These are phyloP conservation scores for Lactifluus hygrophoroides DNA, from an alignment of 768 basidiomycete species.

Conservation along the genomic window DNA sequence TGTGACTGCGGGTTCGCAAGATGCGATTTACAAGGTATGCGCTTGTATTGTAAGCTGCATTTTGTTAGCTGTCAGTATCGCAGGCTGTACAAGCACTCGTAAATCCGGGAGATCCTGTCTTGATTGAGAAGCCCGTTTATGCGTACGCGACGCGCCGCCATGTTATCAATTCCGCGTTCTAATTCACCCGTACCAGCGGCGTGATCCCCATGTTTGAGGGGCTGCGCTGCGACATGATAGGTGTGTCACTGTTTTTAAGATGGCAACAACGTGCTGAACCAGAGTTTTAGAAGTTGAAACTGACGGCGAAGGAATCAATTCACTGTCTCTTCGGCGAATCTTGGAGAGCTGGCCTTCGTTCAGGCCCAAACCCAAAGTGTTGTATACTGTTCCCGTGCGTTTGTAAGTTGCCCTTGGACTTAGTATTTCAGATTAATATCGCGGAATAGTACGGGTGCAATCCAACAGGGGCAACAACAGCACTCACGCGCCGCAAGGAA, in stretches of 20 bases:
- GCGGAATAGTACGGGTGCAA: slow-evolving; percentile 66
- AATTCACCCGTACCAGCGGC: slow-evolving; percentile 39
- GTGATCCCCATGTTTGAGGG: slow-evolving; percentile 54
- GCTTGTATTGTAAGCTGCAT: background rate
- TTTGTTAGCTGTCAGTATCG: background rate
- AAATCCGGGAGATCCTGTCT: slow-evolving; percentile 69
- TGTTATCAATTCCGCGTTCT: slow-evolving; percentile 4
- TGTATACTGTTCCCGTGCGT: slow-evolving; percentile 71
- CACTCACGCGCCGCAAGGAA: slow-evolving; percentile 58
- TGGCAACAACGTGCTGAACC: background rate
- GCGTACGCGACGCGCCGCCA: slow-evolving; percentile 36
- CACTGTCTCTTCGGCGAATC: slow-evolving; percentile 49
- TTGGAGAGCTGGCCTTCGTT: slow-evolving; percentile 67
- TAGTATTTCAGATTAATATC: background rate
- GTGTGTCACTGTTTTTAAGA: slow-evolving; percentile 29
- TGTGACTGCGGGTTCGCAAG: slow-evolving; percentile 81
- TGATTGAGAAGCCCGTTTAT: slow-evolving; percentile 80
- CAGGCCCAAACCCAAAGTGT: slow-evolving; percentile 63
- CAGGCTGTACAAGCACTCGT: slow-evolving; percentile 66
- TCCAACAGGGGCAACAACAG: slow-evolving; percentile 75
- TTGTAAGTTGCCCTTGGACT: slow-evolving; percentile 10
- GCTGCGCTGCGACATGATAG: slow-evolving; percentile 51
- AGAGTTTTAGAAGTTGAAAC: slow-evolving; percentile 57
- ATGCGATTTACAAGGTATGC: slow-evolving; percentile 76
- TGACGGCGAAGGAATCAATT: slow-evolving; percentile 62